Base-by-base conservation (phyloP, 352 stramenopile species). In the Globisporangium solare region DNA sequence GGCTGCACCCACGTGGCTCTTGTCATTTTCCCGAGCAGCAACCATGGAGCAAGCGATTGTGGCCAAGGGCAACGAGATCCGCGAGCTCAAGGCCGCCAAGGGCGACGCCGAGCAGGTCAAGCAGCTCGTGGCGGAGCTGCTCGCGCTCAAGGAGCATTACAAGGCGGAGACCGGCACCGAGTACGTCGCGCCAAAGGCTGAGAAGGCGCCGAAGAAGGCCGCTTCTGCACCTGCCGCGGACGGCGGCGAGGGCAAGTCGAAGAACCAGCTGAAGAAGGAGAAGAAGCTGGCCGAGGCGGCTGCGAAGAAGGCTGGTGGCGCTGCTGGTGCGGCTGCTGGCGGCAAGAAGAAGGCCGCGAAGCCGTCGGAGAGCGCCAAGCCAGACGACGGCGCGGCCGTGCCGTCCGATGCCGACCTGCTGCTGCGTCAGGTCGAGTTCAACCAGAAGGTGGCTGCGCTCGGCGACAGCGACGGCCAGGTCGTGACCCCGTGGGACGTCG, bases 401-500 rank as follows among this genome's bases (percentile, higher is more conserved):
- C 85, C 85, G 2, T 76, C 67, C 14, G 74, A 71, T 40, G 54
- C 58, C 4, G 79, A 92, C 31, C 55, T 94, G 45, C 51, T 94
- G 37, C 56, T 89, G 55, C 82, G 85, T 41, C 85, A 94, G 66
- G 54, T 72, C 13, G 74, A 84, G 55, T 94, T 92, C 66, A 66
- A 90, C 63, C 71, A 88, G 56, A 74, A 89, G 54, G 68, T 84
- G 22, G 47, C 73, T 42, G 77, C 78, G 18, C 73, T 72, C 20
- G 68, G 70, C 45, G 77, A 74, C 51, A 66, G 56, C 14, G 67
- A 74, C 40, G 86, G 71, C 0, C 92, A 98, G 73, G 67, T 91
- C 4, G 86, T 98, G 56, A 97, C 90, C 35, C 92, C 92, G 17
- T 98, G 92, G 92, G 90, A 96, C 42, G 90, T 97, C 17, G 89